phyloP scores from a whole-genome alignment of 2,329 filamentous ascomycete genomes.

The Ceratocystis colombiana region DNA sequence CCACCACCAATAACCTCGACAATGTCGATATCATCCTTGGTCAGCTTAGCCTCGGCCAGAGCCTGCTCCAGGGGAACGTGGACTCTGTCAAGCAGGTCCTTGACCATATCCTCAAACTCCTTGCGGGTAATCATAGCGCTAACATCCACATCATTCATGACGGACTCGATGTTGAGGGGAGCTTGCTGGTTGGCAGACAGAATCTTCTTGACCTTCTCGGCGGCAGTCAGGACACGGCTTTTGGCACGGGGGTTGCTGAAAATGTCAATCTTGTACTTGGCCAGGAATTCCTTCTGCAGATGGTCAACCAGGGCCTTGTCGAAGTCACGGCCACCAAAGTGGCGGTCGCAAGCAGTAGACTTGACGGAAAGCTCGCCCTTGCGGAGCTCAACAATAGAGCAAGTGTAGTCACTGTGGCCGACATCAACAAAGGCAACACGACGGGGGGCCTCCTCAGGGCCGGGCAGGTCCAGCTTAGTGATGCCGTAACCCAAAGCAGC shows the following conservation, averaged over 20 bases:
- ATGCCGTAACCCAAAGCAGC: conserved; percentile 95
- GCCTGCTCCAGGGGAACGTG: conserved; percentile 75
- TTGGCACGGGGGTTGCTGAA: conserved; percentile 79
- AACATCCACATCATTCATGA: conserved; percentile 97
- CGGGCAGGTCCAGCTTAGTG: conserved; percentile 88
- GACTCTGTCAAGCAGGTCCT: conserved; percentile 67
- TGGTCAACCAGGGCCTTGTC: conserved; percentile 92
- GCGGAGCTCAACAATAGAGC: conserved; percentile 87
- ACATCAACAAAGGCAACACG: conserved; percentile 89
- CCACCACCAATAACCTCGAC: conserved; percentile 92
- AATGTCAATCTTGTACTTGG: conserved; percentile 97
- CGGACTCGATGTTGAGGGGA: conserved; percentile 89
- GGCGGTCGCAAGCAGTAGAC: conserved; percentile 82
- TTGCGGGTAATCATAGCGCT: conserved; percentile 81
- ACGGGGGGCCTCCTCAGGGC: conserved; percentile 79
- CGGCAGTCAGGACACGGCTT: conserved; percentile 74
- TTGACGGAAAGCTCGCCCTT: conserved; percentile 95
- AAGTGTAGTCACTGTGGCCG: conserved; percentile 92
- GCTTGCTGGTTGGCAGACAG: conserved; percentile 89
- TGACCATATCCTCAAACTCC: conserved; percentile 83
- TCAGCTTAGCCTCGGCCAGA: conserved; percentile 85
- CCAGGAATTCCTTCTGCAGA: conserved; percentile 90
- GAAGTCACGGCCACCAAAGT: conserved; percentile 95
- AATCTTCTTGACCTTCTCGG: conserved; percentile 98
- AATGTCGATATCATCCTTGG: conserved; percentile 80